Evolutionary conservation across 495 filamentous ascomycete species (phyloP).

Genomic region (Tuber umbilicatum): DNA sequence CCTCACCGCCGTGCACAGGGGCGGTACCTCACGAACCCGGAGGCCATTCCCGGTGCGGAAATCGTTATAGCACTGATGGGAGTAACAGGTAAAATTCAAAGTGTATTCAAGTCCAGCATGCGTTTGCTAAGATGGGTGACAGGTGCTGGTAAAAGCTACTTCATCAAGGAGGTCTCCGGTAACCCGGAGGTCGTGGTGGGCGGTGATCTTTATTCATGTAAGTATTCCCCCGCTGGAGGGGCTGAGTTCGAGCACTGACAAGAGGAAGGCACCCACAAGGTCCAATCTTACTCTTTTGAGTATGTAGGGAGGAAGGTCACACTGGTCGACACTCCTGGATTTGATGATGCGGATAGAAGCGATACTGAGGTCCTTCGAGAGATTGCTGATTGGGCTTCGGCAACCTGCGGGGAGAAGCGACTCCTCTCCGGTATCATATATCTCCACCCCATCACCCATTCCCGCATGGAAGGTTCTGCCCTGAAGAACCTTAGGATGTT

Average conservation of each 20-base stretch:
- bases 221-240: neutral
- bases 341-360: conserved; percentile 47
- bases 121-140: neutral
- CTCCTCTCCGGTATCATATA: conserved; percentile 45
- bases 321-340: conserved; percentile 51
- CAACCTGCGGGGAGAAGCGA: conserved; percentile 31
- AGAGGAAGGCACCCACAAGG: conserved; percentile 25
- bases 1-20: too few relatives aligned
- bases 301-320: conserved; percentile 30
- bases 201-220: conserved; percentile 30
- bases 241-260: neutral
- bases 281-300: conserved; percentile 14
- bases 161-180: conserved; percentile 41
- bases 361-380: conserved; percentile 45
- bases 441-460: conserved; percentile 47
- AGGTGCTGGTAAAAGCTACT: conserved; percentile 46
- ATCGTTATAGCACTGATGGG: conserved; percentile 46
- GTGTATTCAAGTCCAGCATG: neutral
- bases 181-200: conserved; percentile 26
- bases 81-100: conserved; percentile 29
- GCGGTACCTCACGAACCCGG: too few relatives aligned
- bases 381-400: conserved; percentile 40
- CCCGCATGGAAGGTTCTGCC: conserved; percentile 44
- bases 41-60: neutral
- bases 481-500: conserved; percentile 46